Conservation (phyloP, 345 rosid genomes). For the Punica granatum region DNA sequence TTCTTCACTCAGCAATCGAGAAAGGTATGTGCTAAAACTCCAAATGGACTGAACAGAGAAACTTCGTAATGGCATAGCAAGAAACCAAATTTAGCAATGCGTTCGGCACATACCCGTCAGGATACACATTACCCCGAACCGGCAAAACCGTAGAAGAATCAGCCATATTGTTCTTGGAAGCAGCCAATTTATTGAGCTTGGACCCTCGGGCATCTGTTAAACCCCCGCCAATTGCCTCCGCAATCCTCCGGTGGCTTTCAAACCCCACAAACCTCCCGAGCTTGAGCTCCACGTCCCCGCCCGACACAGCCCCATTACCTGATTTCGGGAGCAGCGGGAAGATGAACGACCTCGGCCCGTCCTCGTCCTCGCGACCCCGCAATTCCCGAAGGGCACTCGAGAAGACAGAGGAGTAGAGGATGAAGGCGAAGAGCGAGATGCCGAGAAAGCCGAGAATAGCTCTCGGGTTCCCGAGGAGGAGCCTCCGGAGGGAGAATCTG, state of each 20-base stretch:
- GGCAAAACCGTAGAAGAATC: slow-evolving; percentile 67
- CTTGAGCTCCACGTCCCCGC: slow-evolving; percentile 37
- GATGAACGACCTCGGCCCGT: slow-evolving; percentile 43
- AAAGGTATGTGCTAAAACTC: not conserved
- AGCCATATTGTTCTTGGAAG: slow-evolving; percentile 21
- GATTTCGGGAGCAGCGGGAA: slow-evolving; percentile 66
- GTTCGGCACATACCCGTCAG: slow-evolving; percentile 59
- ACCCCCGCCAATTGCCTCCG: slow-evolving; percentile 20
- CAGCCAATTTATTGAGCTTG: slow-evolving; percentile 17
- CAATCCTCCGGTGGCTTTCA: slow-evolving; percentile 19
- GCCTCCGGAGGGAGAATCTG: slow-evolving; percentile 24
- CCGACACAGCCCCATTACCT: slow-evolving; percentile 24
- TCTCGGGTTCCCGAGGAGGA: slow-evolving; percentile 26
- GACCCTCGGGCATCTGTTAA: slow-evolving; percentile 22
- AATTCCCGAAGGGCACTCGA: slow-evolving; percentile 31
- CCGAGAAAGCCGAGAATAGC: slow-evolving; percentile 38
- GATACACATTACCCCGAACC: slow-evolving; percentile 65
- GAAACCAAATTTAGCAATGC: not conserved
- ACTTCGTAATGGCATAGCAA: not conserved
- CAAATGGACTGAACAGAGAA: not conserved
- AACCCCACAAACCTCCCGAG: slow-evolving; percentile 38
- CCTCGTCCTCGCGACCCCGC: slow-evolving; percentile 24
- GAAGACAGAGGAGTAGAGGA: slow-evolving; percentile 35
- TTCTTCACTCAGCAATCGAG: not conserved
- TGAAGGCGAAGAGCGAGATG: slow-evolving; percentile 47